Conservation (phyloP, 2,329 filamentous ascomycete genomes). For the Neoscytalidium dimidiatum region DNA sequence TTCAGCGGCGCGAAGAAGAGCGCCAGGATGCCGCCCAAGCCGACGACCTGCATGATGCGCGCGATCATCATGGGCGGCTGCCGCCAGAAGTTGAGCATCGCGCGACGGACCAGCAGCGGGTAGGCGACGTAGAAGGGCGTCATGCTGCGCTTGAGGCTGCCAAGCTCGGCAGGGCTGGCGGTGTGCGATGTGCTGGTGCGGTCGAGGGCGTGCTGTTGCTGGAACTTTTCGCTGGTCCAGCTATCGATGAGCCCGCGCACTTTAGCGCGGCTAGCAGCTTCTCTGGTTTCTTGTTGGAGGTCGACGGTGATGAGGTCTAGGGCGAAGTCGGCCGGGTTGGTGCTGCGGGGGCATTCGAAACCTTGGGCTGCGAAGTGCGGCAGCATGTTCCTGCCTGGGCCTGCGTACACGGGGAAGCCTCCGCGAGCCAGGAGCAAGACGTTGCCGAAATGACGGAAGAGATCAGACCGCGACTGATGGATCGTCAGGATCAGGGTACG, state of each 20-base stretch:
- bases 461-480: constrained; percentile 73
- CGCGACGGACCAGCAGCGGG: constrained; percentile 67
- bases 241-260: constrained; percentile 62
- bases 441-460: constrained; percentile 72
- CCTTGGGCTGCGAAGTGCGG: constrained; percentile 63
- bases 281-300: constrained; percentile 64
- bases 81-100: constrained; percentile 61
- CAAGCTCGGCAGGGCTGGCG: constrained; percentile 68
- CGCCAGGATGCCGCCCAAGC: constrained; percentile 37
- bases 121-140: constrained; percentile 65
- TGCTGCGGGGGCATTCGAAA: constrained; percentile 66
- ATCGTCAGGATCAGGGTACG: constrained; percentile 76
- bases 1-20: constrained; percentile 69
- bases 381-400: constrained; percentile 64
- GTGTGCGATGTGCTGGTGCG: constrained; percentile 23
- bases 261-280: constrained; percentile 63
- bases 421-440: constrained; percentile 71
- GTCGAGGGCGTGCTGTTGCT: neutral
- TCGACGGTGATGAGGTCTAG: constrained; percentile 77
- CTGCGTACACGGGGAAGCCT: constrained; percentile 68
- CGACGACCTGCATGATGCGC: constrained; percentile 41
- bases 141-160: constrained; percentile 65
- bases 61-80: constrained; percentile 39
- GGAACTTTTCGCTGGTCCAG: constrained; percentile 48
- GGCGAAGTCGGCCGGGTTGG: constrained; percentile 77